Evolutionary conservation across 768 basidiomycete species (phyloP).

Genomic region (Leccinellum rugosiceps): DNA sequence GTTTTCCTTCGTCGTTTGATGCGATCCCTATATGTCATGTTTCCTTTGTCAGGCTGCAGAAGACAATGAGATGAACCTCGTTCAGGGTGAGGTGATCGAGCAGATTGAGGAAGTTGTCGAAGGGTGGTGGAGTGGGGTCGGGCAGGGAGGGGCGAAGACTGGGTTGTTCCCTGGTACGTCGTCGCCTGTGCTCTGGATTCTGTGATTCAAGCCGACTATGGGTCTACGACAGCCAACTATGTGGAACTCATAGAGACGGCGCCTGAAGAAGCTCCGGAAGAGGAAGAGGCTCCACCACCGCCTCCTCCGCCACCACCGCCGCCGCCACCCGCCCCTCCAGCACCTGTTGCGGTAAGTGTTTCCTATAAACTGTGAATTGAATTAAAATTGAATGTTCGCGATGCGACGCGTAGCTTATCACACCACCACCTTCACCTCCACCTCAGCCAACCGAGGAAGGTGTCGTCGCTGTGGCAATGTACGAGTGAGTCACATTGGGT

Average conservation of each 20-base stretch:
- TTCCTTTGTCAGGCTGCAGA: constrained; percentile 55
- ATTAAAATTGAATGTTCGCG: background rate
- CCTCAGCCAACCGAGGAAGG: constrained; percentile 58
- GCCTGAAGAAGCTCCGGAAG: constrained; percentile 38
- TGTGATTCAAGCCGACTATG: background rate
- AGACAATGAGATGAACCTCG: constrained; percentile 80
- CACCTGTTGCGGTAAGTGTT: constrained; percentile 39
- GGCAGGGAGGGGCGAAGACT: constrained; percentile 56
- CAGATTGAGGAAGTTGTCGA: constrained; percentile 83
- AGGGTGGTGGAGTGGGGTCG: constrained; percentile 89
- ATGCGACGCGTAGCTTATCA: constrained; percentile 27
- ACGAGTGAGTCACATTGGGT: constrained; percentile 52
- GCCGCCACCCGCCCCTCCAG: constrained; percentile 31
- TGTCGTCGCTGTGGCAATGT: constrained; percentile 59
- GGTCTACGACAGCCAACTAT: constrained; percentile 67
- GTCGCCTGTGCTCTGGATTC: constrained; percentile 10
- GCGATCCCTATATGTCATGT: background rate
- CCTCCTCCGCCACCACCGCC: constrained; percentile 53
- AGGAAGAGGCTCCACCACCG: constrained; percentile 43
- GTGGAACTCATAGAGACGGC: constrained; percentile 73
- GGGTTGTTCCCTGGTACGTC: constrained; percentile 82
- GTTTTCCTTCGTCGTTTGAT: background rate
- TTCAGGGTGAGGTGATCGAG: constrained; percentile 79
- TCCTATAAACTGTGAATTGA: background rate
- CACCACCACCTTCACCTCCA: constrained; percentile 38